Conservation (phyloP, 163 green algal species). For the Volvox carteri region DNA sequence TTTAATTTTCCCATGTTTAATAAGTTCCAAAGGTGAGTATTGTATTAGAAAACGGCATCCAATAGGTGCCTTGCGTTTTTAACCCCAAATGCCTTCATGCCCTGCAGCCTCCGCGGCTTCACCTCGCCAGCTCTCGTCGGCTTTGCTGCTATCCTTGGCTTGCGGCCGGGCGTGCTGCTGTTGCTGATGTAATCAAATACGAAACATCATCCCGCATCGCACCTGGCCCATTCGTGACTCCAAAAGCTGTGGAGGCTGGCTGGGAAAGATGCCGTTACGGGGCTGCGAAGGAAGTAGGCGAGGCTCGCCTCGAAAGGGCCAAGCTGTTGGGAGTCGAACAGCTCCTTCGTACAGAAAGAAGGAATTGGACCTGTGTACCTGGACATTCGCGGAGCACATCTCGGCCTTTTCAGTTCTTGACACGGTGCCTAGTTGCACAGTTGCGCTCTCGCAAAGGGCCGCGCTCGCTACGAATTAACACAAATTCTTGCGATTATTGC, state of each 20-base stretch:
- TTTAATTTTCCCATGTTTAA: no score
- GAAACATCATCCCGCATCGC: not conserved
- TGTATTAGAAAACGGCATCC: not conserved
- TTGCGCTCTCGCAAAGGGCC: no score
- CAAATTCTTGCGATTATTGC: no score
- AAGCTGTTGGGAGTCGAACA: constrained; percentile 6
- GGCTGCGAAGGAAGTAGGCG: constrained; percentile 24
- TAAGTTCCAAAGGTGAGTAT: not conserved
- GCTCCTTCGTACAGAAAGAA: constrained; percentile 30
- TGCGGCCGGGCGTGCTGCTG: no score
- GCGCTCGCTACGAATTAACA: no score
- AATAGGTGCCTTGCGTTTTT: not conserved
- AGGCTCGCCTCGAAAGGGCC: not conserved
- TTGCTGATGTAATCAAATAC: no score
- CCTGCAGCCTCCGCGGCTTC: no score
- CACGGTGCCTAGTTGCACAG: no score
- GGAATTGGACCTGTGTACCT: not conserved
- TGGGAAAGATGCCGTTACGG: not conserved
- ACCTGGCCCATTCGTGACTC: constrained; percentile 32
- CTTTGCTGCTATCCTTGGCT: no score
- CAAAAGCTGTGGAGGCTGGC: constrained; percentile 33
- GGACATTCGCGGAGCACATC: not conserved
- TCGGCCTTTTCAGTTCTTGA: not conserved
- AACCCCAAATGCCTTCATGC: not conserved
- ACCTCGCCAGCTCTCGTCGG: not conserved